Evolutionary conservation across 164 flowering plant genomes (phyloP), one percentile per base, ranked within the genome.

Genomic region (Malania oleifera): DNA sequence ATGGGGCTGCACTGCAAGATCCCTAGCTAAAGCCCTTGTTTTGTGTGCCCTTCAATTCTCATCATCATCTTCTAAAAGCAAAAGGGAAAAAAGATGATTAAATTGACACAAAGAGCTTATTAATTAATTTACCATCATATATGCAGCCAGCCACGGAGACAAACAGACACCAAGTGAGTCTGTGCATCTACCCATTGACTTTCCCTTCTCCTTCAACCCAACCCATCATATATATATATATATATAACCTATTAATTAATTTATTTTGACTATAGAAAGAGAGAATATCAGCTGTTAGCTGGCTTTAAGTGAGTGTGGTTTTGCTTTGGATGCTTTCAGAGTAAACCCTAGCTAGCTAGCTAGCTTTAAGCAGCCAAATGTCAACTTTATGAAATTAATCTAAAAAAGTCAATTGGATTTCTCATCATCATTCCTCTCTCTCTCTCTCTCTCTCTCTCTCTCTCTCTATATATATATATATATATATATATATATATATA

Each of bases 181-280:
- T 75, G 71, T 71, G 70, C n/a, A n/a, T n/a, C n/a, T 68, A 66
- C 29, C 72, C 70, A 75, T 73, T 73, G 80, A 79, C 75, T 66
- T 67, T 60, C 37, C 39, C 54, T 51, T 20, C 20, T 24, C 44
- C 5, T 49, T 67, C 77, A 78, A 70, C 75, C 75, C 72, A 52
- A 65, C 59, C 65, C 73, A 73, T 68, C 68, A 62, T 67, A 60
- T 67, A 62, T 69, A 56, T 40, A 15, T 20, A 25, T 50, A 56
- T 19, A n/a, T n/a, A n/a, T n/a, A n/a, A n/a, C n/a, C n/a, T n/a
- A n/a, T n/a, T n/a, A n/a, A n/a, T n/a, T n/a, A n/a, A n/a, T n/a
- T n/a, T n/a, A n/a, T n/a, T n/a, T n/a, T n/a, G n/a, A n/a, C n/a
- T n/a, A n/a, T n/a, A 50, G 59, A 57, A 56, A 45, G 54, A 43